Conservation (phyloP, 352 stramenopile genomes). For the Phytophthora cryptogea region DNA sequence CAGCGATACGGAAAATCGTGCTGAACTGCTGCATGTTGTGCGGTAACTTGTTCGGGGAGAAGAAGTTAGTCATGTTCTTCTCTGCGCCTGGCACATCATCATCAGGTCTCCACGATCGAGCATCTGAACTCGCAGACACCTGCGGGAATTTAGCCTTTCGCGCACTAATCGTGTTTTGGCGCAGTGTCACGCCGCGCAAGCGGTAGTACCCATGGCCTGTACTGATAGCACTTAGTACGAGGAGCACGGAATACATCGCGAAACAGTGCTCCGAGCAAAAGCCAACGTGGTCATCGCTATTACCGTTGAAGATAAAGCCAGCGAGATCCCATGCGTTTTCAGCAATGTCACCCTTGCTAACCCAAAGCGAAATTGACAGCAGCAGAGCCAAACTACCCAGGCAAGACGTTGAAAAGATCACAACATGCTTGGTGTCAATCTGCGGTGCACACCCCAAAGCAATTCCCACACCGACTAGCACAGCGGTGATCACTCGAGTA, state of each 20-base stretch:
- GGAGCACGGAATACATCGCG: conserved; percentile 64
- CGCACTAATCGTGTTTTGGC: conserved; percentile 29
- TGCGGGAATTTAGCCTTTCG: conserved; percentile 51
- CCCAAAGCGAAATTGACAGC: conserved; percentile 77
- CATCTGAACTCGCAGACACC: conserved; percentile 81
- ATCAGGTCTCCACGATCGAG: conserved; percentile 65
- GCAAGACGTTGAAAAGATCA: conserved; percentile 70
- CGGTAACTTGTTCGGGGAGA: conserved; percentile 68
- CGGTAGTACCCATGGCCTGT: conserved; percentile 57
- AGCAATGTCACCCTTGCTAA: conserved; percentile 61
- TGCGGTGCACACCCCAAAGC: conserved; percentile 41
- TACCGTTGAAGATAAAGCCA: conserved; percentile 68
- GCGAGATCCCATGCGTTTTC: conserved; percentile 68
- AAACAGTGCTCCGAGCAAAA: conserved; percentile 69
- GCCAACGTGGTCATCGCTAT: conserved; percentile 40
- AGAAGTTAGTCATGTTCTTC: conserved; percentile 80
- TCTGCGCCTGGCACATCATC: conserved; percentile 27
- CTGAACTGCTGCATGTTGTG: conserved; percentile 87
- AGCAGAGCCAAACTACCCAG: conserved; percentile 69
- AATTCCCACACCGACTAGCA: conserved; percentile 50
- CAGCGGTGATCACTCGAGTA: conserved; percentile 56
- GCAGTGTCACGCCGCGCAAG: conserved; percentile 37
- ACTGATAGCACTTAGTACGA: conserved; percentile 40
- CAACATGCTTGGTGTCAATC: conserved; percentile 58
- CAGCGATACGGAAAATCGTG: conserved; percentile 80